phyloP scores from a whole-genome alignment of 163 green algal species.

The Chlamydomonas reinhardtii region DNA sequence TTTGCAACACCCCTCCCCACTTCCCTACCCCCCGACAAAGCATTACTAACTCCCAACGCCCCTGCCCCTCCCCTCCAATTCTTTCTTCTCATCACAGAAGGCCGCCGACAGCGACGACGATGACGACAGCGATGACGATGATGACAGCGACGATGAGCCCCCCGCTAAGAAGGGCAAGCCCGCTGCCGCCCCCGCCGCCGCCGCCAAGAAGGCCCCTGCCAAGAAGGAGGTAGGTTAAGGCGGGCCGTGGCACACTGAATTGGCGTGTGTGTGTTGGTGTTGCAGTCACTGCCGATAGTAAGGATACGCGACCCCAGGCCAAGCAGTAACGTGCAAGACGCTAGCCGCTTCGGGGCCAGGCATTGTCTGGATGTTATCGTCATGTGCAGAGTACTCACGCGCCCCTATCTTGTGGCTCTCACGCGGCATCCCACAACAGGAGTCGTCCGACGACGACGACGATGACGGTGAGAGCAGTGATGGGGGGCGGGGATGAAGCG shows the following conservation, averaged over 20 bases:
- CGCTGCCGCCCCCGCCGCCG: slow-evolving; percentile 33
- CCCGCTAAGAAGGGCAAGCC: slow-evolving; percentile 52
- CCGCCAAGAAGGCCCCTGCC: slow-evolving; percentile 23
- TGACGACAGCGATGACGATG: slow-evolving; percentile 50
- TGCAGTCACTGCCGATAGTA: too few relatives aligned
- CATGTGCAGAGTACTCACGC: too few relatives aligned
- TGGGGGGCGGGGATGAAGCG: neutral
- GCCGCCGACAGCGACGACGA: slow-evolving; percentile 34
- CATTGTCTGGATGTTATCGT: too few relatives aligned
- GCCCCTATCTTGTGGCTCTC: too few relatives aligned
- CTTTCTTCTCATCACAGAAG: neutral
- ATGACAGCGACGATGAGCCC: slow-evolving; percentile 50
- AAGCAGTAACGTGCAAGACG: too few relatives aligned
- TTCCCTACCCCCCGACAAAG: too few relatives aligned
- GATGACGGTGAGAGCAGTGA: slow-evolving; percentile 26
- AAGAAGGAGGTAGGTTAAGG: slow-evolving; percentile 24
- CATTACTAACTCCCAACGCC: neutral
- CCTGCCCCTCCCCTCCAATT: neutral
- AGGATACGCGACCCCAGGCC: too few relatives aligned
- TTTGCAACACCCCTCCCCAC: too few relatives aligned
- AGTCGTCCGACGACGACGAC: slow-evolving; percentile 5
- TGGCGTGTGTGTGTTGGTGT: too few relatives aligned
- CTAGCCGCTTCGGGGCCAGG: too few relatives aligned
- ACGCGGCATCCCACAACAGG: neutral
- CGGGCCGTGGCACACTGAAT: too few relatives aligned